A percentile compares a stretch with the other conserved stretches of the same genome.
phyloP scores from a whole-genome alignment of 2,329 filamentous ascomycete genomes.

The Podosphaera fusca region DNA sequence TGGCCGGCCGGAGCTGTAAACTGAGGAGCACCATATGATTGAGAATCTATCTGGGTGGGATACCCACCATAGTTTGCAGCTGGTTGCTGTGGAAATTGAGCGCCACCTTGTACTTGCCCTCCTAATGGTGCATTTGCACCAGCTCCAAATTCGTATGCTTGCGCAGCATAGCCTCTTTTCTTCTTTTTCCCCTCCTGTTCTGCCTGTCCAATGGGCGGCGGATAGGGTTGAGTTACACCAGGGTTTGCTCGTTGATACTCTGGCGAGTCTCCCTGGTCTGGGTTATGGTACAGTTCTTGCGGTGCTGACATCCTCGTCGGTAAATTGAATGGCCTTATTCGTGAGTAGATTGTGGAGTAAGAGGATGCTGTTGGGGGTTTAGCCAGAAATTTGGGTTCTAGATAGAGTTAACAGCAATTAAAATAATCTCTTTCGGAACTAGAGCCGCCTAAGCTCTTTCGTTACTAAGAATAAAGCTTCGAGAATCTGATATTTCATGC shows the following conservation, averaged over 20 bases:
- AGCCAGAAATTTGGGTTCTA: too few relatives aligned
- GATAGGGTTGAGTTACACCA: slow-evolving; percentile 7
- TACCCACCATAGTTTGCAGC: slow-evolving; percentile 18
- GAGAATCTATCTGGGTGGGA: slow-evolving; percentile 11
- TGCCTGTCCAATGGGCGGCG: slow-evolving; percentile 14
- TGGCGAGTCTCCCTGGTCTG: slow-evolving; percentile 22
- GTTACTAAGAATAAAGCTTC: too few relatives aligned
- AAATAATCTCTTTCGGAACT: too few relatives aligned
- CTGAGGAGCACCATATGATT: slow-evolving; percentile 13
- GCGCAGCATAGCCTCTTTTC: slow-evolving; percentile 83
- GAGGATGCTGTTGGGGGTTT: too few relatives aligned
- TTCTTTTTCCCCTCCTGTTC: slow-evolving; percentile 44
- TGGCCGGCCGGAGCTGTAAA: slow-evolving; percentile 14
- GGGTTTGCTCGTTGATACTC: slow-evolving; percentile 21
- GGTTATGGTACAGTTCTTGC: slow-evolving; percentile 24
- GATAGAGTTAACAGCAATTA: too few relatives aligned
- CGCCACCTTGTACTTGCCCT: slow-evolving; percentile 38
- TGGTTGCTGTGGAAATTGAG: slow-evolving; percentile 20
- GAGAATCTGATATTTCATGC: too few relatives aligned
- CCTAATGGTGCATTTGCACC: slow-evolving; percentile 58
- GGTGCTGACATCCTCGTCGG: slow-evolving; percentile 22
- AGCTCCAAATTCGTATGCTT: slow-evolving; percentile 78
- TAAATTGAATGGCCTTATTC: too few relatives aligned
- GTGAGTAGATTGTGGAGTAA: too few relatives aligned
- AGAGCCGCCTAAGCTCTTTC: too few relatives aligned